A percentile compares a stretch with the other conserved stretches of the same genome.
These are phyloP conservation scores for Fonsecaea erecta DNA, from an alignment of 2,329 filamentous ascomycete genomes.

Conservation along the genomic window DNA sequence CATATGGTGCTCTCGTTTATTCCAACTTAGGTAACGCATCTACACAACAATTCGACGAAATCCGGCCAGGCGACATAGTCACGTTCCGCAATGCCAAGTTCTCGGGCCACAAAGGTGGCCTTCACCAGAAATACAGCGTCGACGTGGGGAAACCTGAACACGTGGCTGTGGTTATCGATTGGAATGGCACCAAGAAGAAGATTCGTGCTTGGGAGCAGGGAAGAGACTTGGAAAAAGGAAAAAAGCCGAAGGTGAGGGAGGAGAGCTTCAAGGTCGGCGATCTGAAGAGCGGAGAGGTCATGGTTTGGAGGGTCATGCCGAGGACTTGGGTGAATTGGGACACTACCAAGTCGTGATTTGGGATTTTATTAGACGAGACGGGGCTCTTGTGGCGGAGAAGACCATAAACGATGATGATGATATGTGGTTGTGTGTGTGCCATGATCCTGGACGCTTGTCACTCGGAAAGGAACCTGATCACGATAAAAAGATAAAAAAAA, in stretches of 20 bases:
- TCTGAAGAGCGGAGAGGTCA: slow-evolving; percentile 88
- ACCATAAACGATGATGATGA: not conserved
- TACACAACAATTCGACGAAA: slow-evolving; percentile 88
- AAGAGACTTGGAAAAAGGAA: slow-evolving; percentile 87
- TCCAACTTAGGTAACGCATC: slow-evolving; percentile 93
- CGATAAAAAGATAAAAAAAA: slow-evolving; percentile 3
- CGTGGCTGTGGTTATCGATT: slow-evolving; percentile 88
- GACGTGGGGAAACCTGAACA: slow-evolving; percentile 90
- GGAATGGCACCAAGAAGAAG: slow-evolving; percentile 99
- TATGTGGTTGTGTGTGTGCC: not conserved
- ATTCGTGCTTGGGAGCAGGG: slow-evolving; percentile 95
- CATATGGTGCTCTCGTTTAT: slow-evolving; percentile 91
- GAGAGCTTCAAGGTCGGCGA: slow-evolving; percentile 96
- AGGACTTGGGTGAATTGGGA: slow-evolving; percentile 92
- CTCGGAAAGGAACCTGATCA: not conserved
- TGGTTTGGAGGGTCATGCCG: slow-evolving; percentile 95
- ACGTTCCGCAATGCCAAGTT: slow-evolving; percentile 91
- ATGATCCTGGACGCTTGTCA: not conserved
- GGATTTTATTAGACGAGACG: not conserved
- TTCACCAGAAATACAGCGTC: slow-evolving; percentile 89
- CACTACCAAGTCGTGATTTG: slow-evolving; percentile 24
- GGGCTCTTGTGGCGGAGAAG: not conserved
- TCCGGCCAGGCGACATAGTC: slow-evolving; percentile 88
- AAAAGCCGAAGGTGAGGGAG: slow-evolving; percentile 89
- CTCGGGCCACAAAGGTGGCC: slow-evolving; percentile 90